Evolutionary conservation across 192 early-diverging fungal species (phyloP), one percentile per base, ranked within the genome.

Genomic region (Phlyctochytrium planicorne): DNA sequence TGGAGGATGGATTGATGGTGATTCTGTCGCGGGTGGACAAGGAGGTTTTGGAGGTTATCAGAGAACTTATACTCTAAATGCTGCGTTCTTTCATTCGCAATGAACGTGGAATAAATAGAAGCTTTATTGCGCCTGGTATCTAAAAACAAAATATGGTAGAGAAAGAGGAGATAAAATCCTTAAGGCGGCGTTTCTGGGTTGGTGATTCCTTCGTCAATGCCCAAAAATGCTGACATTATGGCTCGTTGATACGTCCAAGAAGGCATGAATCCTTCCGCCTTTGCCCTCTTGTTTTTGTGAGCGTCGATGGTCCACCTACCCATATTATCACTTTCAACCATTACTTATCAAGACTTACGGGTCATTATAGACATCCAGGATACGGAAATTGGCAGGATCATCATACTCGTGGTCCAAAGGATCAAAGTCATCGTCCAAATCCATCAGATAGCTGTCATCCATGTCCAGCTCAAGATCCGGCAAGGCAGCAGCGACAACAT

Each of bases 391-490:
- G 30, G 61, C 23, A 24, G 72, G 55, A 52, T 81, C 79, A 60
- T 56, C 64, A 62, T 88, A 88, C 17, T 73, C 66, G 34, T 78
- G 60, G 27, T 72, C 79, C 47, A 88, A 69, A 14, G 87, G 80
- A 75, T 88, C 86, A 72, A 85, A 81, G 3, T 50, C 65, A 2
- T 27, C 61, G 12, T 47, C 36, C 16, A 17, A 4, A 10, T 62
- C 61, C 52, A 3, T 31, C 29, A 29, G 24, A 33, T 27, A 17
- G 31, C 14, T 63, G 61, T 63, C 34, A 35, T 77, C 69, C 2
- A 55, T 37, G 29, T 78, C 67, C n/a, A 32, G 34, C 12, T 66
- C 52, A 1, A 2, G 37, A 35, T 52, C 65, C 25, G 71, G 59
- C n/a, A 63, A 53, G 35, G 37, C 27, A 14, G 53, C 67, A 24